Percentiles rank a stretch among this genome's conserved stretches.
Evolutionary conservation across 139 green algal species (phyloP).

Genomic region (Chlorella sp.): DNA sequence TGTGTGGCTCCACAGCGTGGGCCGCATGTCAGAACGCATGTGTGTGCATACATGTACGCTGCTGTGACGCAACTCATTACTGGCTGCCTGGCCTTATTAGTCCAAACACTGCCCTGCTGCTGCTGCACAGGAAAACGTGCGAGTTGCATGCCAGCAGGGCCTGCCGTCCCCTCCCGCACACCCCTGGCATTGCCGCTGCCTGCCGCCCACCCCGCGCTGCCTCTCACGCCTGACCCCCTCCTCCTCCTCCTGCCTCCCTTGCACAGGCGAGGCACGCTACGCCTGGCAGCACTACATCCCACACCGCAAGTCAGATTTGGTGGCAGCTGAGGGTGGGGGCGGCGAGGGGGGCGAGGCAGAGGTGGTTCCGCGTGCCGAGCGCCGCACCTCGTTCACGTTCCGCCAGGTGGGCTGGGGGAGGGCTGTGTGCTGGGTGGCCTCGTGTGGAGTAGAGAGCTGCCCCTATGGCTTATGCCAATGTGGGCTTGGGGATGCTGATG

Average conservation of each 20-base stretch:
- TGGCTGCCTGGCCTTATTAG: background rate
- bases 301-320: conserved; percentile 83
- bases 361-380: conserved; percentile 47
- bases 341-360: background rate
- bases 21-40: too few relatives aligned
- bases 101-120: background rate
- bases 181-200: background rate
- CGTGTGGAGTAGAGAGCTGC: too few relatives aligned
- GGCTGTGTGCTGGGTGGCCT: background rate
- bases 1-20: too few relatives aligned
- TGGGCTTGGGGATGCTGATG: background rate
- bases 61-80: background rate
- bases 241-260: background rate
- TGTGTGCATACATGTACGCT: too few relatives aligned
- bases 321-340: conserved; percentile 34
- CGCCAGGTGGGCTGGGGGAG: conserved; percentile 62
- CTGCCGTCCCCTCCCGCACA: background rate
- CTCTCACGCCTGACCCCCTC: background rate
- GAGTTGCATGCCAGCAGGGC: too few relatives aligned
- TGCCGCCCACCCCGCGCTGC: background rate
- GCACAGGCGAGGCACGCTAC: conserved; percentile 79
- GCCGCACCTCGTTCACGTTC: conserved; percentile 91
- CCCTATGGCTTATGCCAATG: too few relatives aligned
- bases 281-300: conserved; percentile 97
- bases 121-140: background rate